Conservation (phyloP, 371 early-diverging fungal genomes). For the Cokeromyces recurvatus region DNA sequence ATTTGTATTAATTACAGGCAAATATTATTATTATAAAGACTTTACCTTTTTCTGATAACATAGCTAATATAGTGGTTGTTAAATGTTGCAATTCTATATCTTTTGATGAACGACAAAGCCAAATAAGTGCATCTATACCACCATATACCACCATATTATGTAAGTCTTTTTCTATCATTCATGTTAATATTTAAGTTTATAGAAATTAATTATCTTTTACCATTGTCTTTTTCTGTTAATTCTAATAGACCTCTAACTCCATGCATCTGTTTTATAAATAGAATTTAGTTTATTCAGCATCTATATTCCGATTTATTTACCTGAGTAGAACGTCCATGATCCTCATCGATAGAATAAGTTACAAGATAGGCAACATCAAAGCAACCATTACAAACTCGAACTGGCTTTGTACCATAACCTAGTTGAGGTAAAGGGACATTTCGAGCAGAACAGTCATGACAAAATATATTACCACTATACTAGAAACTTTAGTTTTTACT, state of each 20-base stretch:
- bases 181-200: too few species aligned
- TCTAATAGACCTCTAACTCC: constrained; percentile 61
- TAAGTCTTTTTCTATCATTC: constrained; percentile 42
- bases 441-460: constrained; percentile 55
- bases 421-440: constrained; percentile 58
- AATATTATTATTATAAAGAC: not conserved
- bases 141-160: constrained; percentile 53
- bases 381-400: constrained; percentile 58
- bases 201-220: constrained; percentile 10
- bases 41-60: constrained; percentile 42
- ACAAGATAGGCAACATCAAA: constrained; percentile 62
- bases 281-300: not conserved
- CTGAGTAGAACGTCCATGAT: constrained; percentile 56
- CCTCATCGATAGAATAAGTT: constrained; percentile 58
- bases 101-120: constrained; percentile 46
- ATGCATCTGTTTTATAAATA: constrained; percentile 39
- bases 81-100: constrained; percentile 47
- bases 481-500: not conserved
- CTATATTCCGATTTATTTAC: constrained; percentile 18
- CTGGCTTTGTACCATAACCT: constrained; percentile 56
- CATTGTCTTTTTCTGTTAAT: constrained; percentile 53
- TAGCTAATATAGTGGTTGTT: constrained; percentile 49
- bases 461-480: constrained; percentile 59
- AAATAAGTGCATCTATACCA: constrained; percentile 58
- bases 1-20: not conserved